Conservation (phyloP, 1,284 basidiomycete genomes). For the Cutaneotrichosporon mucoides region DNA sequence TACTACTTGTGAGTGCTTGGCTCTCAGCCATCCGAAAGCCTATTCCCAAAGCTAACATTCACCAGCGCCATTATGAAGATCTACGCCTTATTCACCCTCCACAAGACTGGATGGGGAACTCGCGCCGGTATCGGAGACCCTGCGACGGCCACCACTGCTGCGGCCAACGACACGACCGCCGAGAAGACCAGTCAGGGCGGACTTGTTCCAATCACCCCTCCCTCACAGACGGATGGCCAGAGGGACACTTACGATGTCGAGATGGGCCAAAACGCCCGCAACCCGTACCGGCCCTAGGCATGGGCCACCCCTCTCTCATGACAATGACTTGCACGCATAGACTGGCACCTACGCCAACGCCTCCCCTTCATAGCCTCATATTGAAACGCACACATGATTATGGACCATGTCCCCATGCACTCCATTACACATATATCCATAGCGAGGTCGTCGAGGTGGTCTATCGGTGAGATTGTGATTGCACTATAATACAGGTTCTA, state of each 20-base stretch:
- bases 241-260: conserved; percentile 36
- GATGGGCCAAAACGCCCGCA: conserved; percentile 17
- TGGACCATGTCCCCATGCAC: not conserved
- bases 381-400: not conserved
- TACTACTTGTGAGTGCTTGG: conserved; percentile 63
- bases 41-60: conserved; percentile 76
- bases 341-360: not conserved
- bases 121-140: conserved; percentile 80
- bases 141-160: conserved; percentile 40
- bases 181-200: not conserved
- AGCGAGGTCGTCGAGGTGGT: not conserved
- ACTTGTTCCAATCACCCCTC: too few species aligned
- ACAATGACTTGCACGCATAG: conserved; percentile 2
- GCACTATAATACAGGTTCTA: not conserved
- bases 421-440: not conserved
- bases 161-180: conserved; percentile 25
- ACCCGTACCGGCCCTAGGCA: conserved; percentile 1
- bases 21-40: conserved; percentile 74
- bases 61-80: conserved; percentile 71
- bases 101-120: conserved; percentile 89
- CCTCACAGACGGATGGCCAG: too few species aligned
- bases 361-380: not conserved
- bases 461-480: not conserved
- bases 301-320: not conserved
- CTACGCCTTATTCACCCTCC: conserved; percentile 74